These are phyloP conservation scores for Pseudocercospora crystallina DNA, from an alignment of 2,329 filamentous ascomycete genomes.

Conservation along the genomic window DNA sequence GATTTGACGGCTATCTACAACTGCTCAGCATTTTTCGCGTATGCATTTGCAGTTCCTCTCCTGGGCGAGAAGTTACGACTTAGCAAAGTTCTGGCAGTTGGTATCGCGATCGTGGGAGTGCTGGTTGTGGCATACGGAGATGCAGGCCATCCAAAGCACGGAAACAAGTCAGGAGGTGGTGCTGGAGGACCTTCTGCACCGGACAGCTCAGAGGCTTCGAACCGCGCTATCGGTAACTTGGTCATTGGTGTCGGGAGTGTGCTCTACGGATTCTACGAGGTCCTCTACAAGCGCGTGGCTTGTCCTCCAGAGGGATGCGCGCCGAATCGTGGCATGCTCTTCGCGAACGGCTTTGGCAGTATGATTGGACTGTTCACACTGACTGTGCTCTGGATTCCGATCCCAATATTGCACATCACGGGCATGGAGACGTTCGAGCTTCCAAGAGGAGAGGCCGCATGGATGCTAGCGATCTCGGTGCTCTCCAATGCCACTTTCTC, in stretches of 20 bases:
- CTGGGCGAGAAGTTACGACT: constrained; percentile 79
- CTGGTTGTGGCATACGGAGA: constrained; percentile 95
- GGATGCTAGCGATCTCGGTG: constrained; percentile 77
- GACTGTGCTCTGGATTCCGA: constrained; percentile 83
- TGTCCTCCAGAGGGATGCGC: constrained; percentile 88
- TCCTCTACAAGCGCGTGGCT: constrained; percentile 88
- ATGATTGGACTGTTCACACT: constrained; percentile 86
- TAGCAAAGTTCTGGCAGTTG: constrained; percentile 83
- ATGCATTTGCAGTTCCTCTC: constrained; percentile 90
- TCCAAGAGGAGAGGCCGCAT: constrained; percentile 73
- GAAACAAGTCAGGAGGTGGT: constrained; percentile 56
- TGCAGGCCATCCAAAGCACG: constrained; percentile 51
- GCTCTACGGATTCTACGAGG: constrained; percentile 94
- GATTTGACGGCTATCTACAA: constrained; percentile 99
- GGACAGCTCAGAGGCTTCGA: constrained; percentile 56
- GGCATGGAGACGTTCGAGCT: constrained; percentile 81
- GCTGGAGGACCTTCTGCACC: constrained; percentile 48
- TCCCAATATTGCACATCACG: constrained; percentile 77
- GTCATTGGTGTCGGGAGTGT: constrained; percentile 89
- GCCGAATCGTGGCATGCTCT: constrained; percentile 87
- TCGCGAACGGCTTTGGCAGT: constrained; percentile 88
- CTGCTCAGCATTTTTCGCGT: constrained; percentile 97
- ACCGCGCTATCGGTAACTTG: constrained; percentile 79
- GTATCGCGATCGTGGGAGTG: constrained; percentile 83
- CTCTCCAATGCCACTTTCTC: constrained; percentile 89